A percentile compares a stretch with the other conserved stretches of the same genome.
Conservation (phyloP, 2,329 filamentous ascomycete species). For the Aureobasidium pullulans region DNA sequence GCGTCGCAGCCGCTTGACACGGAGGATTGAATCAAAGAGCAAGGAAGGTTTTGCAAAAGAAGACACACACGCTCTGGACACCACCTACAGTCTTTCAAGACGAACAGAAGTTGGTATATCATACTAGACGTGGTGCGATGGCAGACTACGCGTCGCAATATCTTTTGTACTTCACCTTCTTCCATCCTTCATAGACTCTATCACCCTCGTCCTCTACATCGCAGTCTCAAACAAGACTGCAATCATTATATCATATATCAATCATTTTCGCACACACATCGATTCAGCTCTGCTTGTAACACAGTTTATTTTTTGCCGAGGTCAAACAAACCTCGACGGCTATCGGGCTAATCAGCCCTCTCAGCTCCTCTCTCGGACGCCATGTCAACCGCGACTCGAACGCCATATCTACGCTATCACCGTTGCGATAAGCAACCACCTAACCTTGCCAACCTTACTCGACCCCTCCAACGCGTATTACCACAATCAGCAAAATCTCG, state of each 20-base stretch:
- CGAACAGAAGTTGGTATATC: background rate
- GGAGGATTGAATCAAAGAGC: background rate
- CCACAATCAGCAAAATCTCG: background rate
- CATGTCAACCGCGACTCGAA: background rate
- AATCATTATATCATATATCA: background rate
- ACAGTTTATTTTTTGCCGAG: background rate
- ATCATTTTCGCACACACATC: background rate
- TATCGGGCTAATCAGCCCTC: background rate
- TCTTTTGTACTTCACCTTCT: too few species aligned
- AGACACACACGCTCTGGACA: background rate
- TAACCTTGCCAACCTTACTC: background rate
- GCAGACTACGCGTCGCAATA: too few species aligned
- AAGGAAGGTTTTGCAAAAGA: background rate
- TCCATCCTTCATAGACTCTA: too few species aligned
- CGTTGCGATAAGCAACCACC: constrained; percentile 9
- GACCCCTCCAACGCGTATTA: background rate
- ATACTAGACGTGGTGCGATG: background rate
- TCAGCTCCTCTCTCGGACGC: constrained; percentile 2
- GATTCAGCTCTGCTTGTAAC: background rate
- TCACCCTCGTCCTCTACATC: too few species aligned
- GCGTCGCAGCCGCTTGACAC: background rate
- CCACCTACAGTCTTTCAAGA: background rate
- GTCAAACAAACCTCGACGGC: background rate
- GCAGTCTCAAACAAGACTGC: too few species aligned
- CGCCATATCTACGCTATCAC: constrained; percentile 5